phyloP scores from a whole-genome alignment of 2,329 filamentous ascomycete genomes.

The Aulographum hederae region DNA sequence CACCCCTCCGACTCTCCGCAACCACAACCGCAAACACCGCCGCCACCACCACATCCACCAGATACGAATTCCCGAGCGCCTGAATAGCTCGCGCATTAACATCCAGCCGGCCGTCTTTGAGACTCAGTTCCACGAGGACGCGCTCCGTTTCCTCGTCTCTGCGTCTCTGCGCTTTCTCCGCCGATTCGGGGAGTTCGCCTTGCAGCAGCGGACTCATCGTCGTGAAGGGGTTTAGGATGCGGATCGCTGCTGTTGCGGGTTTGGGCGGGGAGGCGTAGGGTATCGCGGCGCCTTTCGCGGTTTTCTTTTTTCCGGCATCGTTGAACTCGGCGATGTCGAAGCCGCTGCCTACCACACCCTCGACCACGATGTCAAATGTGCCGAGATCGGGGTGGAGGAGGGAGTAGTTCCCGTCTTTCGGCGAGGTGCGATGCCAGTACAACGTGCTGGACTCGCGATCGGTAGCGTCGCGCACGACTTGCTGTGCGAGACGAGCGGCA shows the following conservation, averaged over 20 bases:
- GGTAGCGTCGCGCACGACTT: slow-evolving; percentile 40
- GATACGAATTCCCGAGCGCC: slow-evolving; percentile 24
- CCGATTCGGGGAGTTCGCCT: slow-evolving; percentile 1
- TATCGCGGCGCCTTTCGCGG: slow-evolving; percentile 14
- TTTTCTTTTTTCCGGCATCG: background rate
- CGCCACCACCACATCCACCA: slow-evolving; percentile 24
- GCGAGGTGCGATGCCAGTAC: slow-evolving; percentile 31
- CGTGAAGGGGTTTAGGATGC: slow-evolving; percentile 19
- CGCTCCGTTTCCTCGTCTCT: slow-evolving; percentile 15
- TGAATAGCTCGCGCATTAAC: slow-evolving; percentile 25
- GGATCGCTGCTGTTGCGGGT: slow-evolving; percentile 12
- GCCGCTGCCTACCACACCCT: too few species aligned
- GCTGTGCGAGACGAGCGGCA: slow-evolving; percentile 40
- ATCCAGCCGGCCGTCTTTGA: slow-evolving; percentile 20
- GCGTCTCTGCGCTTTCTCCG: slow-evolving; percentile 9
- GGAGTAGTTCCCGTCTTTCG: slow-evolving; percentile 22
- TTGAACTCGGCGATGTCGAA: slow-evolving; percentile 6
- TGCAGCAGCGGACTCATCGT: slow-evolving; percentile 1
- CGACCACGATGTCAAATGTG: slow-evolving; percentile 21
- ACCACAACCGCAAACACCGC: slow-evolving; percentile 26
- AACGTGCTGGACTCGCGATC: slow-evolving; percentile 52
- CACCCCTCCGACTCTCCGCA: slow-evolving; percentile 20
- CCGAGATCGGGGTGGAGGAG: slow-evolving; percentile 27
- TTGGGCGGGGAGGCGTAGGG: slow-evolving; percentile 12
- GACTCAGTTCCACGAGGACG: slow-evolving; percentile 25